phyloP scores from a whole-genome alignment of 2,329 filamentous ascomycete species.

The Scedosporium aurantiacum region DNA sequence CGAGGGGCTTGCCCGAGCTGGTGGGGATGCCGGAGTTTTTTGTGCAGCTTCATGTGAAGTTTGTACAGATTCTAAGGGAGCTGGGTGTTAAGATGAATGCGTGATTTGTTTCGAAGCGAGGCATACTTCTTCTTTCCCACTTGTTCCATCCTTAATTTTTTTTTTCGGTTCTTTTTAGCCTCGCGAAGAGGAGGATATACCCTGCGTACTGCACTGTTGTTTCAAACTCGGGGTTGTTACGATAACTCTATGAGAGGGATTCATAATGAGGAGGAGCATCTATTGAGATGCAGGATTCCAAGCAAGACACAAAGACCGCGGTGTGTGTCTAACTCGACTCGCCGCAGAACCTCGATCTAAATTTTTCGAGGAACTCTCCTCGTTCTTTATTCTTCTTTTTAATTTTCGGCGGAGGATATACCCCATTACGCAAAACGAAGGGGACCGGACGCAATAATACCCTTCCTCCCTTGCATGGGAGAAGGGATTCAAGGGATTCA shows the following conservation, averaged over 20 bases:
- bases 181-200: conserved; percentile 3
- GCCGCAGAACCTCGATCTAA: too few species aligned
- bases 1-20: conserved; percentile 53
- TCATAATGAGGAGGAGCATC: too few species aligned
- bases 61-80: conserved; percentile 52
- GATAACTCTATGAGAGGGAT: background rate
- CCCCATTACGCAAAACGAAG: conserved; percentile 4
- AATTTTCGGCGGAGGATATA: conserved; percentile 8
- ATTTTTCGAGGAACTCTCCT: background rate
- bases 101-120: conserved; percentile 15
- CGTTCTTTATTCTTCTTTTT: background rate
- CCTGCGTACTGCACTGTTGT: background rate
- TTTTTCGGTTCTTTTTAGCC: background rate
- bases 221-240: background rate
- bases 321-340: background rate
- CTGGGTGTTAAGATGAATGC: conserved; percentile 42
- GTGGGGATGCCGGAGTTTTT: conserved; percentile 59
- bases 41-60: conserved; percentile 52
- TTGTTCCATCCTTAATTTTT: background rate
- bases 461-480: too few species aligned
- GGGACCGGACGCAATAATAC: too few species aligned
- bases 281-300: too few species aligned
- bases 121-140: background rate
- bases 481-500: background rate
- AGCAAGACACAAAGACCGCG: background rate